Percentiles rank a stretch among this genome's conserved stretches.
These are phyloP conservation scores for Suillus ampliporus DNA, from an alignment of 768 basidiomycete genomes.

Conservation along the genomic window DNA sequence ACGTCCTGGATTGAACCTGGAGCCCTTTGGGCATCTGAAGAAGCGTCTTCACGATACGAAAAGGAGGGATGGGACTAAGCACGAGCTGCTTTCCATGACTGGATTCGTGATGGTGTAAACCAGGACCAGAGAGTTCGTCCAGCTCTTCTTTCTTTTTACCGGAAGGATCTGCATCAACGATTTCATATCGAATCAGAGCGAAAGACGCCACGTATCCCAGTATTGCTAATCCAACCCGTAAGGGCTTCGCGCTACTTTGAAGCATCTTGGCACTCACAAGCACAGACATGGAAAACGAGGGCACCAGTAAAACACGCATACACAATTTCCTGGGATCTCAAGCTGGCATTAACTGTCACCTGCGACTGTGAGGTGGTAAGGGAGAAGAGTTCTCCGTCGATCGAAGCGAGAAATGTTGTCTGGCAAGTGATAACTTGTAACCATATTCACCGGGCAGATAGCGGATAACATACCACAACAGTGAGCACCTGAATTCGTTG, in stretches of 20 bases:
- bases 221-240: conserved; percentile 21
- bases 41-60: neutral
- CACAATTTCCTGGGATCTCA: conserved; percentile 26
- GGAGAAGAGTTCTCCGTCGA: conserved; percentile 36
- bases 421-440: conserved; percentile 11
- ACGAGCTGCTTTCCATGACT: no score
- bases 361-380: conserved; percentile 30
- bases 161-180: conserved; percentile 19
- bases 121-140: neutral
- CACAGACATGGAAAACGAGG: conserved; percentile 35
- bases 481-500: conserved; percentile 35
- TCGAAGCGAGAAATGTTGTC: conserved; percentile 35
- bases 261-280: conserved; percentile 22
- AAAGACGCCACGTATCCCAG: conserved; percentile 35
- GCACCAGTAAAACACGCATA: conserved; percentile 37
- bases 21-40: neutral
- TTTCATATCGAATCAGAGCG: conserved; percentile 29
- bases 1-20: neutral
- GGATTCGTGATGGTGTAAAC: neutral
- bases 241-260: neutral
- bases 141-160: neutral
- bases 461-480: conserved; percentile 23
- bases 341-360: conserved; percentile 18
- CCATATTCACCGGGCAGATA: neutral
- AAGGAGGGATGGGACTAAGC: neutral